These are phyloP conservation scores for Malania oleifera DNA, from an alignment of 164 flowering plant species.

Conservation along the genomic window DNA sequence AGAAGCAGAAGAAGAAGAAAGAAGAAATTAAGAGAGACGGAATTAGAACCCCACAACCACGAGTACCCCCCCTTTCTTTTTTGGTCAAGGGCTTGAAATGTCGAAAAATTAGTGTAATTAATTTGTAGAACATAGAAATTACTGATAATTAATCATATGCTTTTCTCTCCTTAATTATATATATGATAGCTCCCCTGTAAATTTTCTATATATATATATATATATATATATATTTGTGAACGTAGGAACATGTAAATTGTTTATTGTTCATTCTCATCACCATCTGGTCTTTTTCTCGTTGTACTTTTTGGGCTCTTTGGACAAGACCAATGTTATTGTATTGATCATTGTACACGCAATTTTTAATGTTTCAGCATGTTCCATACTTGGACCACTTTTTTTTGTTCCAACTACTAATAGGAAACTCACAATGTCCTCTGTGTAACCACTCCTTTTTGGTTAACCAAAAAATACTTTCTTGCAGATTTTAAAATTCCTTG, in stretches of 20 bases:
- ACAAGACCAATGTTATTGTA: too few relatives aligned
- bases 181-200: not conserved
- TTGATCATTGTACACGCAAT: too few relatives aligned
- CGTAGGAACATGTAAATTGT: constrained; percentile 10
- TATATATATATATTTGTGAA: constrained; percentile 9
- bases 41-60: not conserved
- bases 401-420: too few relatives aligned
- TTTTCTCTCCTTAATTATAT: not conserved
- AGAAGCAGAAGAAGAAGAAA: too few relatives aligned
- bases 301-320: not conserved
- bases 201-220: constrained; percentile 11
- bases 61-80: constrained; percentile 24
- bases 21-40: not conserved
- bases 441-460: too few relatives aligned
- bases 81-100: constrained; percentile 25
- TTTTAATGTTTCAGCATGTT: too few relatives aligned
- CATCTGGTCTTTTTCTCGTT: not conserved
- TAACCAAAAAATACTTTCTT: too few relatives aligned
- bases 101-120: constrained; percentile 18
- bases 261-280: not conserved
- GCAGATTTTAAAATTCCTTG: too few relatives aligned
- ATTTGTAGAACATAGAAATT: constrained; percentile 15
- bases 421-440: too few relatives aligned
- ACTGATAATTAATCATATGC: constrained; percentile 4
- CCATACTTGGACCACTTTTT: too few relatives aligned